phyloP scores from a whole-genome alignment of 1,284 basidiomycete genomes.

The Cryptococcus amylolentus region DNA sequence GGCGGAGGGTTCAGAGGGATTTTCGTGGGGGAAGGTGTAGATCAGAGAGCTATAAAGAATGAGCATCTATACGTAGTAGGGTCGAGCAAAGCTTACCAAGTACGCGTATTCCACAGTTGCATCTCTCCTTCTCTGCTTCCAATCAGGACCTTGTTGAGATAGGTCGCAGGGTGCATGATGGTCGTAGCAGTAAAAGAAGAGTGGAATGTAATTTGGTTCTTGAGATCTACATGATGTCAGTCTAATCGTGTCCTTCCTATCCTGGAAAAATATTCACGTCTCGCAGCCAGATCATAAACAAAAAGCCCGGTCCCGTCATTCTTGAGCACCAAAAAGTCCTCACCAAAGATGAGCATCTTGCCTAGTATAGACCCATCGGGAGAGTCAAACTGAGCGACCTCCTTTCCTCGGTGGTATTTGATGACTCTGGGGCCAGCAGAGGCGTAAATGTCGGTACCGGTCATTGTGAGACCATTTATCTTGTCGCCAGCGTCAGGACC shows the following conservation, averaged over 20 bases:
- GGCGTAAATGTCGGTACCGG: slow-evolving; percentile 82
- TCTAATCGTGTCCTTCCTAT: background rate
- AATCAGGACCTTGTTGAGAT: slow-evolving; percentile 92
- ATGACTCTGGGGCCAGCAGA: slow-evolving; percentile 67
- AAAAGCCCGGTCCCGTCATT: slow-evolving; percentile 76
- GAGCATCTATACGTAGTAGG: background rate
- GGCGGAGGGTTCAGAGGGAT: slow-evolving; percentile 47
- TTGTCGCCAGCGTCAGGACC: slow-evolving; percentile 71
- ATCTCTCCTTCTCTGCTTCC: slow-evolving; percentile 75
- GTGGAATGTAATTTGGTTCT: slow-evolving; percentile 58
- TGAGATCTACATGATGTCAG: slow-evolving; percentile 23
- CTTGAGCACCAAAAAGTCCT: slow-evolving; percentile 71
- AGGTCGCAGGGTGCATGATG: slow-evolving; percentile 90
- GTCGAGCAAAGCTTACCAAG: slow-evolving; percentile 58
- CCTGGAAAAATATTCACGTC: background rate
- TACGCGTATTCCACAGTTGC: slow-evolving; percentile 91
- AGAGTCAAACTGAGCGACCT: slow-evolving; percentile 44
- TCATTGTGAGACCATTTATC: slow-evolving; percentile 75
- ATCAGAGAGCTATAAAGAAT: slow-evolving; percentile 47
- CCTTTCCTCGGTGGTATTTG: slow-evolving; percentile 82
- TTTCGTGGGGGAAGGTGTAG: slow-evolving; percentile 52
- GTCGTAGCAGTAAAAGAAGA: slow-evolving; percentile 70
- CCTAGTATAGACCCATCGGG: slow-evolving; percentile 44
- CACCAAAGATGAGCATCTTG: slow-evolving; percentile 69
- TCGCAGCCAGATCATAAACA: slow-evolving; percentile 63